Evolutionary conservation across 345 rosid species (phyloP).

Genomic region (Viola odorata): DNA sequence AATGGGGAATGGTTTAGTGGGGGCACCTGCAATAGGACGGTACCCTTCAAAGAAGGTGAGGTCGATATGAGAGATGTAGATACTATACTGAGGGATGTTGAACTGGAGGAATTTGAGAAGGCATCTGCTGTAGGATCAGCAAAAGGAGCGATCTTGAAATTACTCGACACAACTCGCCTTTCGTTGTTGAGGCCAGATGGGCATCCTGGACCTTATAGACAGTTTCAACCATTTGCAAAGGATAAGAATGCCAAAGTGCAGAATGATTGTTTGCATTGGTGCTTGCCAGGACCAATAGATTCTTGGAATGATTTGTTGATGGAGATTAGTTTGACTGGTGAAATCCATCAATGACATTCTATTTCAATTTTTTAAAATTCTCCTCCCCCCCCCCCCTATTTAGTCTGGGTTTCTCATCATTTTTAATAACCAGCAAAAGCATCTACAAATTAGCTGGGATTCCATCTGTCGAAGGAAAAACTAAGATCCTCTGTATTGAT

Average conservation of each 20-base stretch:
- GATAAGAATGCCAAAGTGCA: slow-evolving; percentile 21
- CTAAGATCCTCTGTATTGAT: too few species aligned
- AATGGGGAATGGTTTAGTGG: slow-evolving; percentile 44
- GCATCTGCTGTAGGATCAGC: slow-evolving; percentile 17
- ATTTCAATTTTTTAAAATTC: background rate
- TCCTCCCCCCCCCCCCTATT: too few species aligned
- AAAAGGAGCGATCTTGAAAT: slow-evolving; percentile 17
- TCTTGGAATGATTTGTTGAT: slow-evolving; percentile 40
- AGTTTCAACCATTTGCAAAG: slow-evolving; percentile 21
- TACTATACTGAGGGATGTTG: slow-evolving; percentile 21
- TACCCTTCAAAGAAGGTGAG: slow-evolving; percentile 25
- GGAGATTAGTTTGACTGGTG: slow-evolving; percentile 14
- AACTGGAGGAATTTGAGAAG: slow-evolving; percentile 35
- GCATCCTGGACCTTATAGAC: slow-evolving; percentile 29
- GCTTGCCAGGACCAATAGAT: slow-evolving; percentile 44
- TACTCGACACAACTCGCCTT: slow-evolving; percentile 29
- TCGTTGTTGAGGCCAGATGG: slow-evolving; percentile 32
- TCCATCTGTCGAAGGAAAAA: too few species aligned
- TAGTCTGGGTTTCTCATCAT: background rate
- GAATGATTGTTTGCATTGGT: slow-evolving; percentile 40
- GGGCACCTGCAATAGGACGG: slow-evolving; percentile 38
- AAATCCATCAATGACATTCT: background rate
- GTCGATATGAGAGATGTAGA: slow-evolving; percentile 17
- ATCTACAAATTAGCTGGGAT: background rate
- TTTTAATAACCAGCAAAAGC: background rate